Evolutionary conservation across 306 rosid genomes (phyloP).

Genomic region (Myrica gale): DNA sequence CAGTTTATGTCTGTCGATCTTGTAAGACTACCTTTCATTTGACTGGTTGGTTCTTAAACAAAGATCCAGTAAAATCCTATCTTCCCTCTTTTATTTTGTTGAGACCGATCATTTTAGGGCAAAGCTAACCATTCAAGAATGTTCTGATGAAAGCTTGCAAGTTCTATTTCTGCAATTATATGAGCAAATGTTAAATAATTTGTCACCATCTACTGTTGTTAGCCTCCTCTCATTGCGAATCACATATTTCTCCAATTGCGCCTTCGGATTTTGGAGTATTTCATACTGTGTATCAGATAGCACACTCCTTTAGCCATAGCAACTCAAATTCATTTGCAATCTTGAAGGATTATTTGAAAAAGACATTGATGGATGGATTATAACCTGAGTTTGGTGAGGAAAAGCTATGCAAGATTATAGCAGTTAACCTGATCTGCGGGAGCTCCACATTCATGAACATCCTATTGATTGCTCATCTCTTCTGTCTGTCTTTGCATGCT

Average conservation of each 20-base stretch:
- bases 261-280: background rate
- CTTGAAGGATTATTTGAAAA: background rate
- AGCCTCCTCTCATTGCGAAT: background rate
- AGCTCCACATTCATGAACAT: background rate
- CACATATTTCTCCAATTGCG: background rate
- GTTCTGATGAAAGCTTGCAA: background rate
- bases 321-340: background rate
- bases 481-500: no score
- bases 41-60: background rate
- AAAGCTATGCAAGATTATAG: background rate
- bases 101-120: background rate
- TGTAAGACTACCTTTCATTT: background rate
- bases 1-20: background rate
- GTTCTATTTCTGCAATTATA: background rate
- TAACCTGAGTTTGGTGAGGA: background rate
- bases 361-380: background rate
- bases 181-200: background rate
- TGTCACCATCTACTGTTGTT: background rate
- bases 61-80: slow-evolving; percentile 1
- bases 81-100: background rate
- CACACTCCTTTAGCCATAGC: background rate
- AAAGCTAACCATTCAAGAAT: background rate
- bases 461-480: no score
- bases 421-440: background rate
- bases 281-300: background rate